Conservation (phyloP, 2,329 filamentous ascomycete species). For the Pseudogymnoascus sp. region DNA sequence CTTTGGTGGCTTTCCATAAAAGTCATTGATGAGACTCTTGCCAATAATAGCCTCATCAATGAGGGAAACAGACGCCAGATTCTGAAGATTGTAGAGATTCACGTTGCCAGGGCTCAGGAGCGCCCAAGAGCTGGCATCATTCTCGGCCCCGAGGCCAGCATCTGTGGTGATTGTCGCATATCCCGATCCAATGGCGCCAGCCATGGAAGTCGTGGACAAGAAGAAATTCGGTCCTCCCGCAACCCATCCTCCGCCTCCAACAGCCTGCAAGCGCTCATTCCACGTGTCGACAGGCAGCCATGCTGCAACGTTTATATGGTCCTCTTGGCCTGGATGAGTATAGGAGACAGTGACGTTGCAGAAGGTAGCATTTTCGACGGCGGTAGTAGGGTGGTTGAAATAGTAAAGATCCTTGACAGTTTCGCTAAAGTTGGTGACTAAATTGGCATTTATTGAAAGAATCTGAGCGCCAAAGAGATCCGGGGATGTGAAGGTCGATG, state of each 20-base stretch:
- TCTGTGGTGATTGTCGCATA: conserved; percentile 27
- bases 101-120: conserved; percentile 17
- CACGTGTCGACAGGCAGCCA: conserved; percentile 25
- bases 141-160: conserved; percentile 20
- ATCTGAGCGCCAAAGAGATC: neutral
- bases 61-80: conserved; percentile 33
- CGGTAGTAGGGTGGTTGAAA: neutral
- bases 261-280: conserved; percentile 27
- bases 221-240: conserved; percentile 20
- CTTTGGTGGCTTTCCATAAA: conserved; percentile 28
- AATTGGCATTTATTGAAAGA: neutral
- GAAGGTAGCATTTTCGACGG: conserved; percentile 15
- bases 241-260: conserved; percentile 29
- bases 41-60: conserved; percentile 31
- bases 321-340: conserved; percentile 22
- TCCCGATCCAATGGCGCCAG: conserved; percentile 20
- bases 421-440: neutral
- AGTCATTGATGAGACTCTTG: conserved; percentile 29
- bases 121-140: conserved; percentile 15
- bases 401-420: neutral
- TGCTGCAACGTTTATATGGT: conserved; percentile 22
- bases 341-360: conserved; percentile 29
- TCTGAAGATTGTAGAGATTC: conserved; percentile 26
- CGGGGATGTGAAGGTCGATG: neutral
- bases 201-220: conserved; percentile 18